These are phyloP conservation scores for Iris pallida DNA, from an alignment of 116 monocot species.

Conservation along the genomic window DNA sequence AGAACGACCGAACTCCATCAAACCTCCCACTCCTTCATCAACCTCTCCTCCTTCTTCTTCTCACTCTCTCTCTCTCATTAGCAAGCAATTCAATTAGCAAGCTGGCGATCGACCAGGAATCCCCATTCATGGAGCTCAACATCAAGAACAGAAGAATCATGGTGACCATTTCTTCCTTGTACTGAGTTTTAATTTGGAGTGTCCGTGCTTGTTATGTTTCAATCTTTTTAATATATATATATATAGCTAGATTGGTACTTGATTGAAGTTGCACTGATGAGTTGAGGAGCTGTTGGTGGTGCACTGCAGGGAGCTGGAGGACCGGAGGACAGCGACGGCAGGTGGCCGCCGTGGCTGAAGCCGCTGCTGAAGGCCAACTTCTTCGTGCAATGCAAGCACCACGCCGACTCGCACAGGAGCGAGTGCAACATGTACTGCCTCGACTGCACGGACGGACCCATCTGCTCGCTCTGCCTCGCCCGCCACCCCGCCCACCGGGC, in stretches of 20 bases:
- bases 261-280: no score
- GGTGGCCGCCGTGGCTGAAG: slow-evolving; percentile 84
- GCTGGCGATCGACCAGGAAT: slow-evolving; percentile 8
- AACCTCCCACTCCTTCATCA: neutral
- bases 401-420: slow-evolving; percentile 78
- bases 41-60: neutral
- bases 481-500: slow-evolving; percentile 58
- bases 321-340: slow-evolving; percentile 17
- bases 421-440: slow-evolving; percentile 98
- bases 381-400: slow-evolving; percentile 82
- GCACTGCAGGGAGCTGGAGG: slow-evolving; percentile 13
- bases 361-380: slow-evolving; percentile 67
- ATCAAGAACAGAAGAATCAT: slow-evolving; percentile 14
- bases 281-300: neutral
- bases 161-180: slow-evolving; percentile 1
- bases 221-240: no score
- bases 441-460: slow-evolving; percentile 77
- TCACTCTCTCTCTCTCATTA: neutral
- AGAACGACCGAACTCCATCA: slow-evolving; percentile 27
- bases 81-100: neutral
- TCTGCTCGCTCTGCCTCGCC: slow-evolving; percentile 74
- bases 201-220: no score
- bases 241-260: no score
- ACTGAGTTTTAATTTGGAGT: no score
- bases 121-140: slow-evolving; percentile 9